Evolutionary conservation across 495 filamentous ascomycete genomes (phyloP), one percentile per base, ranked within the genome.

Genomic region (Peziza echinospora): DNA sequence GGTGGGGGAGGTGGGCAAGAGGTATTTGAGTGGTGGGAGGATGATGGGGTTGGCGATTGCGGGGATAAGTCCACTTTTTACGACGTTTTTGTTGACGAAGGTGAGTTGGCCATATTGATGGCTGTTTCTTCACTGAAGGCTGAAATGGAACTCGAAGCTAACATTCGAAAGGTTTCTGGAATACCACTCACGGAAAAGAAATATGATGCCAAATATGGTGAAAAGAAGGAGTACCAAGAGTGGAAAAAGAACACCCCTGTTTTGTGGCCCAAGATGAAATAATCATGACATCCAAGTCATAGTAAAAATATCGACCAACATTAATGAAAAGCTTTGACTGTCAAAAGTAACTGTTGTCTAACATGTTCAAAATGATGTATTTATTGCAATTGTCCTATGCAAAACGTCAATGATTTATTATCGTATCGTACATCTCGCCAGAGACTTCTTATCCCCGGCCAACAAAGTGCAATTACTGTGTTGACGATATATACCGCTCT

Each of bases 221-320:
- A 73, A 48, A 60, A 70, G 22, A 70, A 73, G 57, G 78, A 78
- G 44, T 80, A 78, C 49, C 64, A 75, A 54, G 58, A 65, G 52
- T 79, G 76, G 78, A 80, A 77, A 64, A 62, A 63, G 55, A 70
- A 76, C 46, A 77, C 72, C 37, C 76, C 77, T 0, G 70, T 73
- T 63, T 71, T 78, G 49, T 58, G 78, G 44, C 75, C 77, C 0
- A 79, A 78, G 64, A 44, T 76, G 16, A 74, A 57, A 41, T 63
- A 49, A 19, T 41, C 25, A 5, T 24, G 9, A 43, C 41, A n/a
- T 25, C 22, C 13, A 24, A 13, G 19, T 24, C 41, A 3, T 21
- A 43, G 17, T 4, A 44, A 25, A 13, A 21, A 44, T 16, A 44
- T n/a, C n/a, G n/a, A n/a, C n/a, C n/a, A n/a, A n/a, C n/a, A n/a